Percentiles rank a stretch among this genome's conserved stretches.
Evolutionary conservation across 176 grass and related monocot genomes (phyloP).

Genomic region (Rhynchospora pubera): DNA sequence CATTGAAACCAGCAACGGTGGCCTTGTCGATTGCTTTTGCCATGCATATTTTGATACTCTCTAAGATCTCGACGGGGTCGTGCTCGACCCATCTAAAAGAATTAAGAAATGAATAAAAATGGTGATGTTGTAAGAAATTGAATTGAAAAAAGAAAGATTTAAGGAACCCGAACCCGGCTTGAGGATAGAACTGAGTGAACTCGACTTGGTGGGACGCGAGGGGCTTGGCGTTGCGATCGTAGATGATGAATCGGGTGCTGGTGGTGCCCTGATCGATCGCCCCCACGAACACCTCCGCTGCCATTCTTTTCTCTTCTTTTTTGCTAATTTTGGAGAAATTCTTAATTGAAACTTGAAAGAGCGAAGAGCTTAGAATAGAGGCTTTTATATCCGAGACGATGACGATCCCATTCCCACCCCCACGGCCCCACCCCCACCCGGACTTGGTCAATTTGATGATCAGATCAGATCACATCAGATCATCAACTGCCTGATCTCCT

Average conservation of each 20-base stretch:
- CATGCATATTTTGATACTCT: slow-evolving; percentile 70
- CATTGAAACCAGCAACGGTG: slow-evolving; percentile 35
- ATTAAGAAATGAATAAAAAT: no score
- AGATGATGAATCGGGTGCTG: slow-evolving; percentile 91
- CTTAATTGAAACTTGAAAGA: no score
- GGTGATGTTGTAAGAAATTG: no score
- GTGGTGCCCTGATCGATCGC: slow-evolving; percentile 94
- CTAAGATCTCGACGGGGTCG: slow-evolving; percentile 81
- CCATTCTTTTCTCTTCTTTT: slow-evolving; percentile 25
- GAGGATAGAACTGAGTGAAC: slow-evolving; percentile 92
- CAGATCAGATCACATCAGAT: no score
- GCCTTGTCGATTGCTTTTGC: slow-evolving; percentile 48
- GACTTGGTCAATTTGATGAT: neutral
- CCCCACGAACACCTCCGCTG: slow-evolving; percentile 58
- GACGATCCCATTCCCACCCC: no score
- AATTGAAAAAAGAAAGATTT: no score
- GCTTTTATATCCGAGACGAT: no score
- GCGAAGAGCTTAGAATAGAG: neutral
- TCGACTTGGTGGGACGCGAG: slow-evolving; percentile 87
- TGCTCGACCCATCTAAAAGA: slow-evolving; percentile 99
- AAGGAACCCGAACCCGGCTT: slow-evolving; percentile 63
- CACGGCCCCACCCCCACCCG: no score
- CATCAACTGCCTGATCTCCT: neutral
- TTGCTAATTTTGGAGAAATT: slow-evolving; percentile 7
- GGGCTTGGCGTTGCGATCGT: slow-evolving; percentile 58